Base-by-base conservation (phyloP, 768 basidiomycete species). In the Panaeolus cyanescens region DNA sequence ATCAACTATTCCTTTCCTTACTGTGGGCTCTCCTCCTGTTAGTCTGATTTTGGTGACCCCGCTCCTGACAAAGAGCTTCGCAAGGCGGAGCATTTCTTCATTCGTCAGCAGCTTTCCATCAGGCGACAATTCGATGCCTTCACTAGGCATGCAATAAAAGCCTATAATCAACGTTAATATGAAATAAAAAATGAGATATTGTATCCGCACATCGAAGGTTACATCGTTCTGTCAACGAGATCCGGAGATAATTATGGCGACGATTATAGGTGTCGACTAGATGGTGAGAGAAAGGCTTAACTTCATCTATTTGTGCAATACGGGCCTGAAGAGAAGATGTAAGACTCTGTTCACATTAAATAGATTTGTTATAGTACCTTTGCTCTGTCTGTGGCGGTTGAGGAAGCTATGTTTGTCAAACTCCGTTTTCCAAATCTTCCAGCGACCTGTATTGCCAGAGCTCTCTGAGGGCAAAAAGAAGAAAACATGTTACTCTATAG, bases 91-190 rank as follows among this genome's bases (percentile, higher is more conserved):
- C 30, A 95, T 75, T 70, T 96, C 93, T 55, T 87, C 83, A 63
- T 93, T 87, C 0, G 90, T 86, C 36, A 96, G 80, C 60, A 93
- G 81, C 61, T 90, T 81, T 9, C 79, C 78, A 32, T 77, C 76
- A 2, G 92, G 93, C 12, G 91, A 88, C 28, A 95, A 80, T 56
- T 89, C 83, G 4, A 95, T 77, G 32, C 93, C 92, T 68, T 90
- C 86, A 56, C 81, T 84, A 2, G 93, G 93, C 93, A 95, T 96
- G 68, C 93, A 95, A 71, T 96, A 96, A 67, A 93, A 93, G 66
- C 93, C 92, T 95, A 8, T n/a, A 31, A 8, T 9, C 66, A 54
- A 65, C 65, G 63, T 32, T 28, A 20, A n/a, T 30, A n/a, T 13
- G 50, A 5, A 19, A 32, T 25, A 45, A 9, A 20, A 56, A 25